Evolutionary conservation across 1,139 yeast genomes (phyloP), one percentile per base, ranked within the genome.

Genomic region (Debaryomyces nepalensis): DNA sequence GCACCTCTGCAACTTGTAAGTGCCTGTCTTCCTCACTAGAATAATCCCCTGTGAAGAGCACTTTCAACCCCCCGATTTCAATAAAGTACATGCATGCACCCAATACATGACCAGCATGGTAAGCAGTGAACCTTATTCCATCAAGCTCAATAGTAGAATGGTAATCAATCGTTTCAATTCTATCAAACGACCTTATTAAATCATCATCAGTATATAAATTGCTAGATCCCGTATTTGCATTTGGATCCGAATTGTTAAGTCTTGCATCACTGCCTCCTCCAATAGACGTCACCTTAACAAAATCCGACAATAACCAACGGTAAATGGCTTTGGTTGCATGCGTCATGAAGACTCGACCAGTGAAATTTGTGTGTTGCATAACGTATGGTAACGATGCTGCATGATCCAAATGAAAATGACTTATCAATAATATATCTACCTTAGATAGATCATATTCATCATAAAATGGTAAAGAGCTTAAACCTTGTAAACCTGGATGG

Each of bases 251-350:
- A 11, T 54, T 51, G 21, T 50, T 52, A 9, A 54, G 48, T 26
- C 55, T 46, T 11, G 71, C 58, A 11, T 68, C 59, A 8, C 60
- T 59, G 18, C 74, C 71, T 12, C 77, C 74, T 1, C 87, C 82
- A 45, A 86, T 82, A 19, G 86, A 79, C 0, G 97, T 89, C 24
- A 93, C 98, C 56, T 95, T 77, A 18, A 93, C 98, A 57, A 91
- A 95, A 72, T 93, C 99, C 47, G 91, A 85, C 45, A 93, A 67
- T 41, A 93, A 75, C 99, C 99, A 93, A 49, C 97, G 77, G 60
- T 91, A 93, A 46, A 93, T 93, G 26, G 99, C 99, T 67, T 95
- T 95, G 1, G 99, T 93, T 6, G 99, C 99, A 62, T 93, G 98
- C 19, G 99, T 93, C 99, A 93, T 93, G 61, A 91, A 93, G 5